phyloP scores from a whole-genome alignment of 352 stramenopile genomes.

The Globisporangium cystogenes region DNA sequence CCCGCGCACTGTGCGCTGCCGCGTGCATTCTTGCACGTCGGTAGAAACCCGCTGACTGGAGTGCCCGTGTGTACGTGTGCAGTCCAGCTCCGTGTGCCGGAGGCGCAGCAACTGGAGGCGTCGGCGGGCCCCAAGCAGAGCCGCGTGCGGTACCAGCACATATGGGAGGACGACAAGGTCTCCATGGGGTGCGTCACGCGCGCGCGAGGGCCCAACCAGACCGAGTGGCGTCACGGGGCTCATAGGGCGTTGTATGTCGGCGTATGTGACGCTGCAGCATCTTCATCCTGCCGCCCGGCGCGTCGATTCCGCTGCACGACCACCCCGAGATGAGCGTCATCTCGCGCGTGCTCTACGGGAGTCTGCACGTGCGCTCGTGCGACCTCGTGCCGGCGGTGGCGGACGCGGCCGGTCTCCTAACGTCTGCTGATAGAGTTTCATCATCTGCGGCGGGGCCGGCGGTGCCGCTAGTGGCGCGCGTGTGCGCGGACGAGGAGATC shows the following conservation, averaged over 20 bases:
- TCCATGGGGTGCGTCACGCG: constrained; percentile 55
- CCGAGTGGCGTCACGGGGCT: neutral
- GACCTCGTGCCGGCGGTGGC: constrained; percentile 34
- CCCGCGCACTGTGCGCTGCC: constrained; percentile 50
- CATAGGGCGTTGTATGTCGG: neutral
- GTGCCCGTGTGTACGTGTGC: neutral
- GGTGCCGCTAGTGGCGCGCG: constrained; percentile 23
- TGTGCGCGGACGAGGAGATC: constrained; percentile 33
- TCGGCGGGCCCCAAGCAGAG: constrained; percentile 4
- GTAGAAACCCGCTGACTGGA: neutral
- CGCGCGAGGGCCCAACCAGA: neutral
- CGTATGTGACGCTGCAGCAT: constrained; percentile 37
- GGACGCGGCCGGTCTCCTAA: neutral
- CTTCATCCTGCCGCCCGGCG: constrained; percentile 73
- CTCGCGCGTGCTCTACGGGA: constrained; percentile 74
- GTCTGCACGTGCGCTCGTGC: constrained; percentile 55
- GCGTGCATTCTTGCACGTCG: neutral
- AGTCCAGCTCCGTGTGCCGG: constrained; percentile 57
- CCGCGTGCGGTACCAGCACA: constrained; percentile 66
- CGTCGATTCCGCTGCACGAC: constrained; percentile 74
- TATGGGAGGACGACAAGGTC: constrained; percentile 76
- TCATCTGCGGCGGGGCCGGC: neutral
- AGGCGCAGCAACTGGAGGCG: constrained; percentile 7
- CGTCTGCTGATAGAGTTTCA: neutral
- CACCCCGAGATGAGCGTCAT: constrained; percentile 84